Conservation (phyloP, 331 rosid species). For the Phaseolus coccineus region DNA sequence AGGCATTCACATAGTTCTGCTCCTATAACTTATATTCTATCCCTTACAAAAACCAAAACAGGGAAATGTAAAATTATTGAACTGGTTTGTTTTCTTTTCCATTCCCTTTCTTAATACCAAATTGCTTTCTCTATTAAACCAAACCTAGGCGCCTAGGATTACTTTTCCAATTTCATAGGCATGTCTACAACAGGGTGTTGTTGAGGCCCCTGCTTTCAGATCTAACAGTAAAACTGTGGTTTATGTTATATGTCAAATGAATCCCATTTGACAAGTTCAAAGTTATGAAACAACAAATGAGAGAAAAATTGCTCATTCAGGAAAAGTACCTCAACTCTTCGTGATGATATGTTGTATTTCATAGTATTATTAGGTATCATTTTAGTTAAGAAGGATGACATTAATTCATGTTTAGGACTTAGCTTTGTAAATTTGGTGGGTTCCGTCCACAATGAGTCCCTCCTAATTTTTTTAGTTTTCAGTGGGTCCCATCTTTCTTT, state of each 20-base stretch:
- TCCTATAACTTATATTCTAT: conserved; percentile 8
- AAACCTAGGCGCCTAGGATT: not conserved
- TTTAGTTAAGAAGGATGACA: too few relatives aligned
- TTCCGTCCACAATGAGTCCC: too few relatives aligned
- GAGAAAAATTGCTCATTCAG: not conserved
- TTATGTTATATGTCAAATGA: not conserved
- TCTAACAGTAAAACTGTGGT: not conserved
- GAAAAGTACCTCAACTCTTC: not conserved
- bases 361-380: too few relatives aligned
- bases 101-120: not conserved
- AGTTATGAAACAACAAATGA: not conserved
- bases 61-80: not conserved
- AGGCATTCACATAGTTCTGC: conserved; percentile 4
- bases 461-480: too few relatives aligned
- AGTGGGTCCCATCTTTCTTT: not conserved
- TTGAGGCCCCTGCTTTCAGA: not conserved
- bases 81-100: conserved; percentile 6
- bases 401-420: too few relatives aligned
- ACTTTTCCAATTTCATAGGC: conserved; percentile 4
- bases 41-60: not conserved
- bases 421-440: not conserved
- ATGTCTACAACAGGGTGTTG: not conserved
- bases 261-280: not conserved
- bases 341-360: not conserved
- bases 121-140: conserved; percentile 3